These are phyloP conservation scores for Russula brevipes DNA, from an alignment of 768 basidiomycete species.

Conservation along the genomic window DNA sequence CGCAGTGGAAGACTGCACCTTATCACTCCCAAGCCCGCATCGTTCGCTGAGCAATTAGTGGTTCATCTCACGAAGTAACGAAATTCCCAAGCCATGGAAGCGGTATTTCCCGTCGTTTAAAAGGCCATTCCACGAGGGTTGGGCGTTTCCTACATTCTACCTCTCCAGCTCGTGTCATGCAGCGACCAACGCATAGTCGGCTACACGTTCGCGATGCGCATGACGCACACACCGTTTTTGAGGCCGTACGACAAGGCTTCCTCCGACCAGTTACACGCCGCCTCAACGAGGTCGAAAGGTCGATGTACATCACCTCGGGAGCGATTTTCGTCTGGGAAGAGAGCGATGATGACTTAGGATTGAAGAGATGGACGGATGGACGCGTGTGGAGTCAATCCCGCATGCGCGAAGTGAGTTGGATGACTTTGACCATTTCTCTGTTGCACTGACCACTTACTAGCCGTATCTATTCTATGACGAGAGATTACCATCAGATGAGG, in stretches of 20 bases:
- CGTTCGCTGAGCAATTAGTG: constrained; percentile 21
- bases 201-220: constrained; percentile 61
- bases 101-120: constrained; percentile 17
- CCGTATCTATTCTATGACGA: constrained; percentile 70
- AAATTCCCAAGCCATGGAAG: constrained; percentile 22
- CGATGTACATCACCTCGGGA: constrained; percentile 51
- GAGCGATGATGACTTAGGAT: constrained; percentile 57
- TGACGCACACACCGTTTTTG: constrained; percentile 61
- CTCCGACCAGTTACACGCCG: constrained; percentile 49
- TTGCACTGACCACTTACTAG: constrained; percentile 31
- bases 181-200: constrained; percentile 58
- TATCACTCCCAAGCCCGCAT: constrained; percentile 22
- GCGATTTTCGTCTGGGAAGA: constrained; percentile 70
- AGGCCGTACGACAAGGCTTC: constrained; percentile 53
- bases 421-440: constrained; percentile 2
- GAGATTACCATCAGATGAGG: constrained; percentile 44
- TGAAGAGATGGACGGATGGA: constrained; percentile 69
- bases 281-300: constrained; percentile 57
- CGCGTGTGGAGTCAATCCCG: constrained; percentile 64
- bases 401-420: constrained; percentile 49
- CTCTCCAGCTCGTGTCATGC: constrained; percentile 42
- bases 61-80: constrained; percentile 24
- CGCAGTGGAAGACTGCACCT: constrained; percentile 22
- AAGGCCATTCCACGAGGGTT: constrained; percentile 15
- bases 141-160: constrained; percentile 32